Conservation (phyloP, 2,329 filamentous ascomycete species). For the Pyrenophora tritici-repentis region DNA sequence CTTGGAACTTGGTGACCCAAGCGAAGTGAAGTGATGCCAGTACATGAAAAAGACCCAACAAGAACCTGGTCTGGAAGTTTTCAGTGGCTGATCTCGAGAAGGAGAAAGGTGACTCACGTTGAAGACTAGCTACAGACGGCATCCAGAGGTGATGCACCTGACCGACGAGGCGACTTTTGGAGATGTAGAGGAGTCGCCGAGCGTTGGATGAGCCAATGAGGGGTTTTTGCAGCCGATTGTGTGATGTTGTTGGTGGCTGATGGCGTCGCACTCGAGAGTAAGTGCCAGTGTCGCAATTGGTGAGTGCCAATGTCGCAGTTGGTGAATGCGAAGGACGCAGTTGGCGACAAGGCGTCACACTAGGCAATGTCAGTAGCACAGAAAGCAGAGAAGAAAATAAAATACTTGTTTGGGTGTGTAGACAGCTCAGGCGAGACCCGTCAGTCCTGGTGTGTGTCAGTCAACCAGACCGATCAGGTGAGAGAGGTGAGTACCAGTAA, state of each 20-base stretch:
- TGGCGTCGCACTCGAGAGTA: background rate
- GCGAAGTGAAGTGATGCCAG: background rate
- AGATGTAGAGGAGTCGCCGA: background rate
- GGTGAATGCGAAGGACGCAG: background rate
- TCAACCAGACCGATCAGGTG: background rate
- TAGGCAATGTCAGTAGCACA: background rate
- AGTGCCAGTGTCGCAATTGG: background rate
- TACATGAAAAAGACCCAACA: constrained; percentile 1
- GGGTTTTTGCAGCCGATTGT: background rate
- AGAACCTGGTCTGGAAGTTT: background rate
- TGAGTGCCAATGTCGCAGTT: too few relatives aligned
- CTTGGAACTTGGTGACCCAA: constrained; percentile 13
- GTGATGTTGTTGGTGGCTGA: background rate
- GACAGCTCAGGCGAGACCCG: background rate
- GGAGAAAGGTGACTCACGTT: background rate
- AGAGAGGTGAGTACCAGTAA: background rate
- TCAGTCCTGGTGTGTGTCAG: background rate
- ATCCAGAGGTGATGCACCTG: background rate
- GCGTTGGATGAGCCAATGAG: too few relatives aligned
- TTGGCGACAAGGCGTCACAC: background rate
- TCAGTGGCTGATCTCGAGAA: background rate
- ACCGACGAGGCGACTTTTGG: background rate
- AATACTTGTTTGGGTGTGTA: constrained; percentile 2
- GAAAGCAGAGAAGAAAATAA: background rate
- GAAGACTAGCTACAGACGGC: constrained; percentile 1